Base-by-base conservation (phyloP, 176 grass and related monocot genomes). In the Olyra latifolia region DNA sequence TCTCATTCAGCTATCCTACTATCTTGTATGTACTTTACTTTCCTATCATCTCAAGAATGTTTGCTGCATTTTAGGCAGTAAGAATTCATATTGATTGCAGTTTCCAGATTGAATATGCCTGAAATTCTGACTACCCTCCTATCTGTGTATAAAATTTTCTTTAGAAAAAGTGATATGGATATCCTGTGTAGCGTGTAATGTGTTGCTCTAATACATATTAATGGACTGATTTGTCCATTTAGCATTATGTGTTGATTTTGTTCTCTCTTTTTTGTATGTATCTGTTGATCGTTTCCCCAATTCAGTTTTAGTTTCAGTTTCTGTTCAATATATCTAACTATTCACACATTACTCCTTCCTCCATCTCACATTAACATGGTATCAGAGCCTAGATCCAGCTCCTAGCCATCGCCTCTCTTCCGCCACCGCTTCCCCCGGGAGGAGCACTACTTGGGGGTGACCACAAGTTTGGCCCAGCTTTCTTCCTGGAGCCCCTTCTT, bases 1-100 rank as follows among this genome's bases (percentile, higher is more conserved):
- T 81, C 12, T 2, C 77, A 27, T 81, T 77, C 48, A 74, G 13
- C 50, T 82, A 52, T 63, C 35, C 39, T 47, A 44, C 57, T 66
- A 42, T 62, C 29, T 63, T 50, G 28, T 22, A 14, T 69, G 9
- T 79, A 73, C 65, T 53, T 35, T 19, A 32, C 7, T n/a, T 80
- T 63, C 50, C 75, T 75, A 28, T 27, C 41, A 69, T 57, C 28
- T 86, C 16, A 42, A 52, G 32, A 61, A 69, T 48, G 47, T 10
- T 52, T 69, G 20, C 25, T 46, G 8, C 8, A 80, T 64, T 44
- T 75, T 79, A 38, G 25, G 27, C 13, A 27, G 14, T 78, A 39
- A 43, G 6, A 20, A 6, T 45, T 64, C 9, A 16, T 64, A 42
- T 32, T 64, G 46, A 22, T 46, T 13, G 7, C 2, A 56, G 13